Base-by-base conservation (phyloP, 192 early-diverging fungal species). In the Coemansia sp. region DNA sequence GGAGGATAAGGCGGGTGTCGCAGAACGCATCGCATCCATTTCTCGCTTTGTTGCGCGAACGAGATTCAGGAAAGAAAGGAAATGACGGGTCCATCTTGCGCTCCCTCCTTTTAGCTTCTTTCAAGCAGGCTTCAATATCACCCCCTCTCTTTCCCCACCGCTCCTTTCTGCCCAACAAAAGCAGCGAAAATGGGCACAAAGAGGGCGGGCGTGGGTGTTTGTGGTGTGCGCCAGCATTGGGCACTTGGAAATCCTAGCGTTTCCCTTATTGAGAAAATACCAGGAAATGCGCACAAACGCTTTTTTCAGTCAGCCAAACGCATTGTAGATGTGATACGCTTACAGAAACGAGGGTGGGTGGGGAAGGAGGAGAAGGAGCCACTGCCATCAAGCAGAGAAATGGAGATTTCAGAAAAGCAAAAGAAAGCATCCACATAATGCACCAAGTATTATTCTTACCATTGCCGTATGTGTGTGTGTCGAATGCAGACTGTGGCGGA, bases 401-500 rank as follows among this genome's bases (percentile, higher is more conserved):
- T 9, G 7, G 20, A 20, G 48, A 50, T 22, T 6, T 23, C 13
- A 46, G n/a, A 46, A 46, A n/a, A 46, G n/a, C 17, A 46, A 46
- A 14, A 46, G 17, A n/a, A 46, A 46, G 45, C 45, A 46, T 46
- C 2, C 17, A 3, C 45, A 46, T 46, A 46, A 46, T 46, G 45
- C 45, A 29, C 19, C 59, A 61, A n/a, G 23, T 33, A 23, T 23
- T 19, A 17, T 50, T 32, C 59, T 48, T 71, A 71, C 70, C 70
- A 48, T 62, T 66, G 54, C 56, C 32, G 22, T 60, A 38, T 25
- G 25, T 38, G 19, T 34, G 59, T 54, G 43, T 50, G 41, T 29
- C 53, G 13, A 54, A 46, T 42, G 22, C 35, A 9, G 22, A 43
- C 9, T 66, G 70, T 62, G 70, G 64, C 54, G 70, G 66, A 34